Percentiles rank a stretch among this genome's conserved stretches.
phyloP scores from a whole-genome alignment of 2,329 filamentous ascomycete species.

The Penicillium sp. region DNA sequence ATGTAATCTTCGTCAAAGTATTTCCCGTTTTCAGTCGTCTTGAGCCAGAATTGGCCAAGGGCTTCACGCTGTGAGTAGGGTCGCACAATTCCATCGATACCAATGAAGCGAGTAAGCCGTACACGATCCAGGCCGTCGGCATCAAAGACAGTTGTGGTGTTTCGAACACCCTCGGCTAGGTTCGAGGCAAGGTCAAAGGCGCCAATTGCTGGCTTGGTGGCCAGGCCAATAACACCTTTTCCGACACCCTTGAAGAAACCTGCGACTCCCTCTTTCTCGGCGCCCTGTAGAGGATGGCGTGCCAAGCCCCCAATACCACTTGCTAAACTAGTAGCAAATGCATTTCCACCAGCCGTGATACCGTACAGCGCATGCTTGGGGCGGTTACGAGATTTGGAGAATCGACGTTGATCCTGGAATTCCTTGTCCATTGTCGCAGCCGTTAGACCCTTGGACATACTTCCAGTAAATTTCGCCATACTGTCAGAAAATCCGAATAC shows the following conservation, averaged over 20 bases:
- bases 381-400: conserved; percentile 87
- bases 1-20: conserved; percentile 99
- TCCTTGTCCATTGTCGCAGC: conserved; percentile 97
- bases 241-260: conserved; percentile 98
- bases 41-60: conserved; percentile 97
- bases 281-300: conserved; percentile 90
- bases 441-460: conserved; percentile 92
- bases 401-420: conserved; percentile 94
- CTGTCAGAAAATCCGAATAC: conserved; percentile 97
- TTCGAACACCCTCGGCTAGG: conserved; percentile 94
- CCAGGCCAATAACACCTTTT: conserved; percentile 90
- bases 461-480: conserved; percentile 96
- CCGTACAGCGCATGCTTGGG: conserved; percentile 98
- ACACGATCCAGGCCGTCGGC: conserved; percentile 92
- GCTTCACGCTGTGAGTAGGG: conserved; percentile 95
- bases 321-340: conserved; percentile 87
- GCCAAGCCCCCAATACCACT: conserved; percentile 93
- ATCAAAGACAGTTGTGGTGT: conserved; percentile 98
- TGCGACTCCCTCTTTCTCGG: conserved; percentile 89
- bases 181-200: conserved; percentile 97
- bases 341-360: conserved; percentile 92
- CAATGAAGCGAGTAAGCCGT: conserved; percentile 89
- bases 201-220: conserved; percentile 95
- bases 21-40: conserved; percentile 95
- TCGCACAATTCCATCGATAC: conserved; percentile 87